phyloP scores from a whole-genome alignment of 2,329 filamentous ascomycete species.

The Fusarium mangiferae region DNA sequence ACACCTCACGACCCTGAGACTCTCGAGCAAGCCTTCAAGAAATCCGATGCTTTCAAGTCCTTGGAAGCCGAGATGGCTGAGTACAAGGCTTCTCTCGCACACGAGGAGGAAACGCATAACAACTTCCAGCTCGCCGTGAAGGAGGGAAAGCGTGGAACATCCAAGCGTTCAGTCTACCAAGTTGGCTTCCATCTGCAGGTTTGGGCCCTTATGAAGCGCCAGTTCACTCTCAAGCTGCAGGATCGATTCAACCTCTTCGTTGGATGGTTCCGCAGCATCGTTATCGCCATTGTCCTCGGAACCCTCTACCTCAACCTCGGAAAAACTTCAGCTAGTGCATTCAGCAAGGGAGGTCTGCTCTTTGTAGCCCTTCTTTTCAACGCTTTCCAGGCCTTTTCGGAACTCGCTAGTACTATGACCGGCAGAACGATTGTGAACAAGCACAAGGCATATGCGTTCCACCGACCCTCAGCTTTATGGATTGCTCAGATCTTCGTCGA shows the following conservation, averaged over 20 bases:
- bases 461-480: constrained; percentile 84
- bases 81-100: constrained; percentile 72
- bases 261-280: constrained; percentile 73
- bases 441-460: constrained; percentile 84
- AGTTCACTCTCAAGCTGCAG: constrained; percentile 87
- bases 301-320: constrained; percentile 81
- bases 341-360: constrained; percentile 82
- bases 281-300: constrained; percentile 82
- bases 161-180: constrained; percentile 81
- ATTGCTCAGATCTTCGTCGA: constrained; percentile 86
- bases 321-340: constrained; percentile 74
- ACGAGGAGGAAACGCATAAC: constrained; percentile 74
- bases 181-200: constrained; percentile 86
- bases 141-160: constrained; percentile 81
- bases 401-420: constrained; percentile 79
- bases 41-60: constrained; percentile 67
- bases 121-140: constrained; percentile 81
- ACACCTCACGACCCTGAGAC: constrained; percentile 75
- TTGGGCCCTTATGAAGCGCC: constrained; percentile 84
- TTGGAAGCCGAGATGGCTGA: constrained; percentile 73
- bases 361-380: constrained; percentile 87
- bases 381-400: constrained; percentile 86
- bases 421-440: constrained; percentile 84
- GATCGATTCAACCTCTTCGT: constrained; percentile 82
- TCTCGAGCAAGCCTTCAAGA: constrained; percentile 75